These are phyloP conservation scores for Endogone sp. DNA, from an alignment of 192 early-diverging fungal species.

Conservation along the genomic window DNA sequence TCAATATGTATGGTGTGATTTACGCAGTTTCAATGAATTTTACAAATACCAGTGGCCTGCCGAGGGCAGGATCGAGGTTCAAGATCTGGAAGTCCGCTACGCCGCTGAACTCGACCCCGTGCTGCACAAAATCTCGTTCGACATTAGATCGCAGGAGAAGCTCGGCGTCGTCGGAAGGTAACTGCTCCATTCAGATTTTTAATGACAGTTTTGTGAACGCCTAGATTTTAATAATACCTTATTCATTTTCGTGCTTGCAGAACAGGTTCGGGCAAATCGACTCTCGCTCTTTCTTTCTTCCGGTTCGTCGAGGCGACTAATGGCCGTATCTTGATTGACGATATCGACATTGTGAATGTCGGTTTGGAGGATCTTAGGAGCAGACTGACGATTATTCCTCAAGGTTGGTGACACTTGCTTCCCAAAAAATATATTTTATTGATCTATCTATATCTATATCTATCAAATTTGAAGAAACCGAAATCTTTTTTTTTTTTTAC, in stretches of 20 bases:
- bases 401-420: constrained; percentile 34
- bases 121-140: constrained; percentile 67
- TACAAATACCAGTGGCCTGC: constrained; percentile 70
- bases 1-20: too few relatives aligned
- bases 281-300: constrained; percentile 73
- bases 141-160: constrained; percentile 61
- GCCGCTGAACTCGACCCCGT: constrained; percentile 66
- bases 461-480: neutral
- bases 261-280: constrained; percentile 87
- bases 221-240: too few relatives aligned
- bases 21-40: too few relatives aligned
- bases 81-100: constrained; percentile 73
- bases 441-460: neutral
- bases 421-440: too few relatives aligned
- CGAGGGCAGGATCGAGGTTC: constrained; percentile 67
- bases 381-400: constrained; percentile 84
- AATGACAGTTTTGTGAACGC: neutral
- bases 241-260: constrained; percentile 23
- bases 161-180: constrained; percentile 85
- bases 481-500: constrained; percentile 24
- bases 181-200: neutral
- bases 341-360: constrained; percentile 67
- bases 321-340: constrained; percentile 76
- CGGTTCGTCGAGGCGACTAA: constrained; percentile 69
- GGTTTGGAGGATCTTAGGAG: constrained; percentile 78